These are phyloP conservation scores for Cyberlindnera petersonii DNA, from an alignment of 805 yeast species.

Conservation along the genomic window DNA sequence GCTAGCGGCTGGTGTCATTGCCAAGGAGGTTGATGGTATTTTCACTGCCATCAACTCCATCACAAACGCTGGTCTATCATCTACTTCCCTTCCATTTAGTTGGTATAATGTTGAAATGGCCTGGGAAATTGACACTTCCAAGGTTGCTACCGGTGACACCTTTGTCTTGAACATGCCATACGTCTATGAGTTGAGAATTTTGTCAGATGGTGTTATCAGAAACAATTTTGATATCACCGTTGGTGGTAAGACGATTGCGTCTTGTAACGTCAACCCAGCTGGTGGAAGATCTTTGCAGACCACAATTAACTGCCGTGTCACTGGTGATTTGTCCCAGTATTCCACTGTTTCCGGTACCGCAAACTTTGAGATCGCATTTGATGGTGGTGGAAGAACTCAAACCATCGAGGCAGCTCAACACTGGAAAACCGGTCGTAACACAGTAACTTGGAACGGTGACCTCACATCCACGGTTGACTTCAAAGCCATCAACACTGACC, in stretches of 20 bases:
- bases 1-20: neutral
- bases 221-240: constrained; percentile 10
- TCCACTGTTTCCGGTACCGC: constrained; percentile 8
- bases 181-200: constrained; percentile 15
- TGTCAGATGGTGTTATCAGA: constrained; percentile 1
- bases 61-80: constrained; percentile 1
- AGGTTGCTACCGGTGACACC: constrained; percentile 16
- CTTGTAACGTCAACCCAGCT: constrained; percentile 14
- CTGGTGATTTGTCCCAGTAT: constrained; percentile 7
- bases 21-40: constrained; percentile 10
- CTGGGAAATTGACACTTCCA: constrained; percentile 9
- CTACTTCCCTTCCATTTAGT: constrained; percentile 5
- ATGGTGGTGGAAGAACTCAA: constrained; percentile 13
- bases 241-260: constrained; percentile 11
- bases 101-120: constrained; percentile 9
- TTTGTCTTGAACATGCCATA: constrained; percentile 16
- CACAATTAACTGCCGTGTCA: constrained; percentile 8
- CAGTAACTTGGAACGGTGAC: constrained; percentile 15
- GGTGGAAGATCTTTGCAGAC: constrained; percentile 10
- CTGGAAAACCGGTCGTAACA: constrained; percentile 15
- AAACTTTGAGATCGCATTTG: constrained; percentile 9
- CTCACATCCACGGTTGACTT: constrained; percentile 4
- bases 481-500: neutral
- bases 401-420: constrained; percentile 7
- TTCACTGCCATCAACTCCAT: constrained; percentile 12